A percentile compares a stretch with the other conserved stretches of the same genome.
Conservation (phyloP, 1,284 basidiomycete genomes). For the Limonomyces culmigenus region DNA sequence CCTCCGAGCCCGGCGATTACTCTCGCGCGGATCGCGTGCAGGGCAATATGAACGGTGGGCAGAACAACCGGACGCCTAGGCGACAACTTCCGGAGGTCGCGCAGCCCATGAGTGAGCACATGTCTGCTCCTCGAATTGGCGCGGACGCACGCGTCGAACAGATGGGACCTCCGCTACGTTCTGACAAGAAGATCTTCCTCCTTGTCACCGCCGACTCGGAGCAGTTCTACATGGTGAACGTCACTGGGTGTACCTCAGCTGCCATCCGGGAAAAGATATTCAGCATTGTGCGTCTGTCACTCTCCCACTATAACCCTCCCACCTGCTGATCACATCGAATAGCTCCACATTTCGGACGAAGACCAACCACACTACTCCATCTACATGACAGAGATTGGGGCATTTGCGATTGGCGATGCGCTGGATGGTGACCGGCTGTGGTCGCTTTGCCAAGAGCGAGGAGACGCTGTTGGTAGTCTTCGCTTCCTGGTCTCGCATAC, state of each 20-base stretch:
- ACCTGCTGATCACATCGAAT: not conserved
- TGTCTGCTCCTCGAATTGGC: too few relatives aligned
- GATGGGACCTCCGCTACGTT: constrained; percentile 10
- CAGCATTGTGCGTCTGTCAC: constrained; percentile 41
- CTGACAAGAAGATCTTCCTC: constrained; percentile 34
- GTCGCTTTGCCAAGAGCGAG: constrained; percentile 52
- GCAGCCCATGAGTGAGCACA: too few relatives aligned
- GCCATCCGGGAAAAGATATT: constrained; percentile 78
- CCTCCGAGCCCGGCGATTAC: too few relatives aligned
- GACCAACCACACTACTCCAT: constrained; percentile 65
- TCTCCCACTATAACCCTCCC: not conserved
- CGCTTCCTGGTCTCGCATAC: constrained; percentile 67
- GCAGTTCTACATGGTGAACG: constrained; percentile 62
- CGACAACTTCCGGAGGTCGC: constrained; percentile 1
- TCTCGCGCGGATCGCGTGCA: too few relatives aligned
- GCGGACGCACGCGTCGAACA: too few relatives aligned
- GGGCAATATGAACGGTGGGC: too few relatives aligned
- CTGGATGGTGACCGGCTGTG: constrained; percentile 53
- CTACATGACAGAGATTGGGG: constrained; percentile 73
- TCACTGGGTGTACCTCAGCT: constrained; percentile 51
- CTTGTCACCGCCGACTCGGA: constrained; percentile 76
- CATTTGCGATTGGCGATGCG: constrained; percentile 54
- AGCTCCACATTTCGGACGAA: constrained; percentile 77
- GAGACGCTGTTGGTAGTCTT: constrained; percentile 59
- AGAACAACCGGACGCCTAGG: constrained; percentile 15